Evolutionary conservation across 306 rosid species (phyloP), one percentile per base, ranked within the genome.

Genomic region (Clitoria ternatea): DNA sequence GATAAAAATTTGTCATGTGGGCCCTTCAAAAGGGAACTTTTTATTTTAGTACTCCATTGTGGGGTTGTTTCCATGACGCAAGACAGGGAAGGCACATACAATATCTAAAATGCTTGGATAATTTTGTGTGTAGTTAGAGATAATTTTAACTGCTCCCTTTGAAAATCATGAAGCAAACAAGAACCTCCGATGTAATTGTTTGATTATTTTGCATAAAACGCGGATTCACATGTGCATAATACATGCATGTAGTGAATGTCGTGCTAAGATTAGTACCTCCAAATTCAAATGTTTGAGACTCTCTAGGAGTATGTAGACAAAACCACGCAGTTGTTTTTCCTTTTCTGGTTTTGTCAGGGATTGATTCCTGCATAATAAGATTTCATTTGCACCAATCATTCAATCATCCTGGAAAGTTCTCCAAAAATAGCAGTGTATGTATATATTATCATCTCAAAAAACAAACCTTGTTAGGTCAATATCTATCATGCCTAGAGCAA

Each of bases 91-190:
- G 63, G 5, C 78, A 64, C 55, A 62, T 27, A 67, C 61, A 69
- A 70, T 62, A 66, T 76, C 76, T 61, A 50, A 76, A 60, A 66
- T 72, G 73, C 53, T 69, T 26, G 26, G 54, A 73, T 77, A 45
- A 60, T 79, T 80, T 68, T 82, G 24, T 75, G 76, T 84, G 75
- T 69, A 47, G 79, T 82, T 80, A 74, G 82, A 82, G 71, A 74
- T 73, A 70, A 82, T 78, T 85, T 84, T 77, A 92, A 95, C 97
- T 85, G 87, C 99, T 87, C 97, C 92, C 88, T 89, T 87, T 80
- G 97, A 95, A 91, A 89, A 86, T 79, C 66, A 85, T 85, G 91
- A 85, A 88, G 80, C 76, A 79, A 92, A 93, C 97, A 89, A 87
- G 77, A 85, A 55, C 61, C 76, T 80, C 36, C 56, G 36, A 74